These are phyloP conservation scores for Mycena venus DNA, from an alignment of 768 basidiomycete species.

Conservation along the genomic window DNA sequence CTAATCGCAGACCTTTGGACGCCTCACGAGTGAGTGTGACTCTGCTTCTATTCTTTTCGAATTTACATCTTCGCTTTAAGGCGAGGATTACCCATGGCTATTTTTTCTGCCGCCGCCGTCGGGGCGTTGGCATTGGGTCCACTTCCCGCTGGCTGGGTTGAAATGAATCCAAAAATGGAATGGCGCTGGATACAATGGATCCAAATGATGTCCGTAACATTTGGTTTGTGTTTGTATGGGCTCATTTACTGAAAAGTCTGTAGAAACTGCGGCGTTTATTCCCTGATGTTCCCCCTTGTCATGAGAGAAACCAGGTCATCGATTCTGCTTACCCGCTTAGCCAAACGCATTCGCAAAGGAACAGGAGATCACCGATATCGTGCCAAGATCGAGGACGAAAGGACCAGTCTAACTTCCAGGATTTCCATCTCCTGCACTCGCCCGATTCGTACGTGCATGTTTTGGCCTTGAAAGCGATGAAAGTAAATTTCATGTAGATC, in stretches of 20 bases:
- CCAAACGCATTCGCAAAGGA: constrained; percentile 71
- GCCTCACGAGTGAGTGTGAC: constrained; percentile 64
- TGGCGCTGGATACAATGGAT: constrained; percentile 94
- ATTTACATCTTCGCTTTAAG: constrained; percentile 48
- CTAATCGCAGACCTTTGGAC: constrained; percentile 75
- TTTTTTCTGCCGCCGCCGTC: constrained; percentile 75
- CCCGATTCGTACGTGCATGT: constrained; percentile 69
- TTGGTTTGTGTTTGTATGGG: background rate
- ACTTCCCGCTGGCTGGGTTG: constrained; percentile 74
- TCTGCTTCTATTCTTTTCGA: background rate
- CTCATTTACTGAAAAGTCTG: background rate
- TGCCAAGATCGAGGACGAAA: constrained; percentile 73
- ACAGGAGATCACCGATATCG: constrained; percentile 75
- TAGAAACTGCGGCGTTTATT: constrained; percentile 67
- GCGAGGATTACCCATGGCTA: constrained; percentile 83
- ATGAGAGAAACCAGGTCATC: constrained; percentile 82
- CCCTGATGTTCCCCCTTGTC: constrained; percentile 63
- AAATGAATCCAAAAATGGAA: constrained; percentile 65
- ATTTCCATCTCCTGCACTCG: constrained; percentile 80
- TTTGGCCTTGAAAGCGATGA: background rate
- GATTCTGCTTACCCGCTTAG: constrained; percentile 77
- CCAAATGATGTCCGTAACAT: constrained; percentile 66
- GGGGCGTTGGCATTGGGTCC: constrained; percentile 76
- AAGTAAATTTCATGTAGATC: constrained; percentile 51
- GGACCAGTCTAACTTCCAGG: constrained; percentile 60